phyloP scores from a whole-genome alignment of 805 yeast species.

The Starmerella potacharoeniae region DNA sequence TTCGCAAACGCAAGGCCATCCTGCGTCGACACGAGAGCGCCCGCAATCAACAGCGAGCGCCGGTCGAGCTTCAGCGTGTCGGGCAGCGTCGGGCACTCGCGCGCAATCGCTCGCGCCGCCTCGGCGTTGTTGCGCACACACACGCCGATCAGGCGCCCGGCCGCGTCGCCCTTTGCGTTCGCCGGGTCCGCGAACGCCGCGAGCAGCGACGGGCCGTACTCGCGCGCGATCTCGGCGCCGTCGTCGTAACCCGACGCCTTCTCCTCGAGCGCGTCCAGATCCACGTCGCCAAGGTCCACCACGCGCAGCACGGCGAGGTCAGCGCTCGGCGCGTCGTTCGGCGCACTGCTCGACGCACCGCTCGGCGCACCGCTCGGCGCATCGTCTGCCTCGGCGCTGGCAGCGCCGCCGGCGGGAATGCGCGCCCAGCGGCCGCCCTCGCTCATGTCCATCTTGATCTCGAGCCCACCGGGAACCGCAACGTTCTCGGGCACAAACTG shows the following conservation, averaged over 20 bases:
- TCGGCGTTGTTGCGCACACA: constrained; percentile 64
- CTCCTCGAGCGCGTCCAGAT: constrained; percentile 41
- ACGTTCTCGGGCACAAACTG: constrained; percentile 59
- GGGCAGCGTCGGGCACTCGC: constrained; percentile 5
- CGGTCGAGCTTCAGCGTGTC: not conserved
- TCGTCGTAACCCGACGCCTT: constrained; percentile 50
- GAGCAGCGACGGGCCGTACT: constrained; percentile 23
- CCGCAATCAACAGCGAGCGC: constrained; percentile 11
- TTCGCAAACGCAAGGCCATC: constrained; percentile 8
- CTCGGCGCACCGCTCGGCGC: not conserved
- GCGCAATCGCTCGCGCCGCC: constrained; percentile 29
- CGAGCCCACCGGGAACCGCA: constrained; percentile 67
- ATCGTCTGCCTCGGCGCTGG: not conserved
- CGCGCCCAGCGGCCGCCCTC: constrained; percentile 63
- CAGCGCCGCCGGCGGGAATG: constrained; percentile 27
- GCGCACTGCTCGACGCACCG: too few relatives aligned
- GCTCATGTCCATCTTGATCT: constrained; percentile 63
- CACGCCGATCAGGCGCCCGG: constrained; percentile 52
- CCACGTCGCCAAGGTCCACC: not conserved
- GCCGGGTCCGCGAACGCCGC: constrained; percentile 3
- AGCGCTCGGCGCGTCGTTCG: not conserved
- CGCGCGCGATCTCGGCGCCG: constrained; percentile 37
- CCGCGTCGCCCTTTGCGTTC: constrained; percentile 33
- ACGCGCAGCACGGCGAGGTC: not conserved
- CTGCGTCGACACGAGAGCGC: constrained; percentile 17